Base-by-base conservation (phyloP, 2,329 filamentous ascomycete species). In the Lasiodiplodia hormozganensis region DNA sequence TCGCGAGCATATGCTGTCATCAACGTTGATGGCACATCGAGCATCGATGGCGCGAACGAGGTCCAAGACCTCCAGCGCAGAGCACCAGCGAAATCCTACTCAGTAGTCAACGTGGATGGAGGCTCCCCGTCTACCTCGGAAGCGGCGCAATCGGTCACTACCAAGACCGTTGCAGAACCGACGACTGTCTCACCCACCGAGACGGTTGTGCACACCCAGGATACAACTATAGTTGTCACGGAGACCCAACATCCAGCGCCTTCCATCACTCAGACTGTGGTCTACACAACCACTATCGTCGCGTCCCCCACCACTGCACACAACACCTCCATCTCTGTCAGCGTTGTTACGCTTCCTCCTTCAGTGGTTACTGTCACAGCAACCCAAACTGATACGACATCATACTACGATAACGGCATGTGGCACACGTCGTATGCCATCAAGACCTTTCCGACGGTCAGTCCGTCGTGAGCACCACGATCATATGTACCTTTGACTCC, bases 371-470 rank as follows among this genome's bases (percentile, higher is more conserved):
- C 75, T 2, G 70, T 77, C 16, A 74, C 77, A 2, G 70, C 72
- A 28, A 69, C 72, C n/a, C 57, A 60, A 11, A 70, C 71, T 8
- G 73, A 68, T 10, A 73, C 78, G 10, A 79, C 77, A 2, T 71
- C 76, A 40, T 83, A 80, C 74, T 83, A 83, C 68, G 82, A 83
- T 68, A 73, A 81, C 64, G 82, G 82, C n/a, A 71, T 80, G 72
- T 83, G 81, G 81, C 81, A 83, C 69, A 83, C 82, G 6, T 74
- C 69, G 25, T 83, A 83, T 70, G 72, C 74, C 0, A 70, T 81
- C 69, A 80, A 80, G 70, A 76, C 74, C 10, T 77, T 25, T 31
- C 31, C 65, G n/a, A 67, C 65, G 1, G 21, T 51, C 25, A 40
- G n/a, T 31, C 18, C 54, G 43, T 54, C 70, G 51, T 18, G 54